phyloP scores from a whole-genome alignment of 495 filamentous ascomycete genomes.

The Aspergillus baeticus region DNA sequence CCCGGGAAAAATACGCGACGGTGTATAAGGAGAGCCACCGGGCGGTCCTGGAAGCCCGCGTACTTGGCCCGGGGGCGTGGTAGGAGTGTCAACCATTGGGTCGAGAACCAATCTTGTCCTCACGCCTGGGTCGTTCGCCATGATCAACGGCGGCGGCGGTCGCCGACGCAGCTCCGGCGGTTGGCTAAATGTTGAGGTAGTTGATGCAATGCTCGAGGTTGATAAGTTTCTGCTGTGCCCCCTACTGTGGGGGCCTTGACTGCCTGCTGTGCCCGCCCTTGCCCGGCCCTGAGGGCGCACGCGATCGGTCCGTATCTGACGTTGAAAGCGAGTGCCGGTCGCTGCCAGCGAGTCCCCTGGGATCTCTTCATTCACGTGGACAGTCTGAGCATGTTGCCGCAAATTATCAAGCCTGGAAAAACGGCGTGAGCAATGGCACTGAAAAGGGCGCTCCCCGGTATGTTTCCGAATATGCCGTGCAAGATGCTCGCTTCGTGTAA shows the following conservation, averaged over 20 bases:
- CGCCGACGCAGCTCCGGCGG: conserved; percentile 62
- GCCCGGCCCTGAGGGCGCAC: conserved; percentile 72
- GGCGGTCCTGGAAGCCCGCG: conserved; percentile 49
- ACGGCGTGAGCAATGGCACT: conserved; percentile 91
- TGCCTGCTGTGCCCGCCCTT: conserved; percentile 70
- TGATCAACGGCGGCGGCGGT: conserved; percentile 80
- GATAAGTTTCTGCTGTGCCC: conserved; percentile 85
- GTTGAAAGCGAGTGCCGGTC: conserved; percentile 88
- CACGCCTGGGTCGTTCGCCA: conserved; percentile 70
- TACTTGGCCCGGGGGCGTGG: conserved; percentile 47
- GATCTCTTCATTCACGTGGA: conserved; percentile 97
- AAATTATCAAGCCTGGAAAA: conserved; percentile 98
- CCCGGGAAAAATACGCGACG: conserved; percentile 65
- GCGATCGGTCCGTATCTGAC: conserved; percentile 86
- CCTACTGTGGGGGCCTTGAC: conserved; percentile 63
- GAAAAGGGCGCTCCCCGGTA: conserved; percentile 94
- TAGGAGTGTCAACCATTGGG: conserved; percentile 55
- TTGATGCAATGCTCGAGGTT: conserved; percentile 78
- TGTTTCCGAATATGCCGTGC: conserved; percentile 97
- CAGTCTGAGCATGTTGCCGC: conserved; percentile 94
- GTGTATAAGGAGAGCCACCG: conserved; percentile 60
- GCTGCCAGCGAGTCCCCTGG: conserved; percentile 90
- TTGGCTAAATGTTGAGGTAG: conserved; percentile 66
- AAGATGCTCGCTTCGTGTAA: conserved; percentile 94
- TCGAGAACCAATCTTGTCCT: conserved; percentile 7